Evolutionary conservation across 257 asterid species (phyloP), one percentile per base, ranked within the genome.

Genomic region (Verbena officinalis): DNA sequence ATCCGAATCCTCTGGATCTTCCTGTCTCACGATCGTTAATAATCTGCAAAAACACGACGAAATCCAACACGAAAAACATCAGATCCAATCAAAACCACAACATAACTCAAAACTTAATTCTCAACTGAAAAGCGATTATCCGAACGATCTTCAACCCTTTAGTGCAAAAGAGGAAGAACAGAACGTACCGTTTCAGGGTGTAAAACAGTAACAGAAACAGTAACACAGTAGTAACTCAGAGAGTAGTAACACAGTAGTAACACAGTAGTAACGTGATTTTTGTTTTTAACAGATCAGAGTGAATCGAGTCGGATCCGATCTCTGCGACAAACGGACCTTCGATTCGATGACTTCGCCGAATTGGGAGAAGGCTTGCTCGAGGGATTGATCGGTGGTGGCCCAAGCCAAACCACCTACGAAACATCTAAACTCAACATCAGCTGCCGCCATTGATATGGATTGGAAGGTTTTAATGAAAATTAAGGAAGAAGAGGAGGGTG

Each of bases 1-100:
- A 92, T 7, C 96, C 98, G 50, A 92, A 92, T 0, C 98, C 98
- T 57, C 96, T 86, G 0, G 96, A 92, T 68, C 96, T 86, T 0
- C 98, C 87, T 16, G 84, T 78, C 69, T 81, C 87, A 0, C 84
- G 87, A 46, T 81, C 87, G 69, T 81, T 78, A 4, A 81, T 76
- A 20, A 81, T 78, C 96, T 92, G 74, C 8, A 21, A 27, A 1
- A 34, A 5, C 17, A 39, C 0, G 23, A 53, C 78, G 59, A 83
- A 75, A 79, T 80, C 78, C 42, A 8, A 9, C 12, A 17, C 54
- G 21, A 65, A 24, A 68, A 7, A 49, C 15, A 13, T 15, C 74
- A 54, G 72, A 63, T 71, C 70, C 40, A 36, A 36, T 1, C 9
- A 4, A 36, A 36, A 27, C 33, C 33, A 27, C 33, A 9, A 36